Conservation (phyloP, 257 asterid species). For the Petrea volubilis region DNA sequence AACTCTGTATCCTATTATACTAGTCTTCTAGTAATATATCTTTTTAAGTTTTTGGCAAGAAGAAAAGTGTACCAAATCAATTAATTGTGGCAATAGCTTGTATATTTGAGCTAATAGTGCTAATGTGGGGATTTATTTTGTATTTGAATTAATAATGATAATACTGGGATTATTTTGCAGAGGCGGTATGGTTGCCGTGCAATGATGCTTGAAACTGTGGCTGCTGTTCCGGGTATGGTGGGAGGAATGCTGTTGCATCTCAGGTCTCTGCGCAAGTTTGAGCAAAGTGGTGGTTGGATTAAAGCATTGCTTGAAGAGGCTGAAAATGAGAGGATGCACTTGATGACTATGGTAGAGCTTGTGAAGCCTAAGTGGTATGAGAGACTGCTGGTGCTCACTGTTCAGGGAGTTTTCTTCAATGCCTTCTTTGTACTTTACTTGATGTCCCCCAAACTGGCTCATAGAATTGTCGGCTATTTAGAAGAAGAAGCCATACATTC, state of each 20-base stretch:
- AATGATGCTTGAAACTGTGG: constrained; percentile 97
- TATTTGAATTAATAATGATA: not conserved
- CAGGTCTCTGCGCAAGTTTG: constrained; percentile 76
- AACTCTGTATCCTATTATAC: not conserved
- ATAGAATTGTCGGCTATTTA: constrained; percentile 87
- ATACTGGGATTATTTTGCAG: constrained; percentile 39
- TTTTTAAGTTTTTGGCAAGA: too few relatives aligned
- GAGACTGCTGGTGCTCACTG: constrained; percentile 73
- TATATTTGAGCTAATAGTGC: too few relatives aligned
- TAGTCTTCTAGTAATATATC: not conserved
- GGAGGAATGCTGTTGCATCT: constrained; percentile 91
- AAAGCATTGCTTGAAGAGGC: constrained; percentile 96
- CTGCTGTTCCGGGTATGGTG: constrained; percentile 97
- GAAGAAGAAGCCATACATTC: constrained; percentile 98
- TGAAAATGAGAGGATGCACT: constrained; percentile 96
- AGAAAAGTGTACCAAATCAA: too few relatives aligned
- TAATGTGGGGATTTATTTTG: too few relatives aligned
- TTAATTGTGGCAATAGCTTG: too few relatives aligned
- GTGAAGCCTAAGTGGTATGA: constrained; percentile 92
- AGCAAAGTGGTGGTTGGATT: constrained; percentile 97
- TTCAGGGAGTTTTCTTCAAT: constrained; percentile 90
- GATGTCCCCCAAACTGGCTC: constrained; percentile 81
- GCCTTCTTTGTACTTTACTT: constrained; percentile 75
- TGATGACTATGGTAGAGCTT: constrained; percentile 96
- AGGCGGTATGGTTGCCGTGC: constrained; percentile 93